phyloP scores from a whole-genome alignment of 2,329 filamentous ascomycete species.

The Epichloe scottii region DNA sequence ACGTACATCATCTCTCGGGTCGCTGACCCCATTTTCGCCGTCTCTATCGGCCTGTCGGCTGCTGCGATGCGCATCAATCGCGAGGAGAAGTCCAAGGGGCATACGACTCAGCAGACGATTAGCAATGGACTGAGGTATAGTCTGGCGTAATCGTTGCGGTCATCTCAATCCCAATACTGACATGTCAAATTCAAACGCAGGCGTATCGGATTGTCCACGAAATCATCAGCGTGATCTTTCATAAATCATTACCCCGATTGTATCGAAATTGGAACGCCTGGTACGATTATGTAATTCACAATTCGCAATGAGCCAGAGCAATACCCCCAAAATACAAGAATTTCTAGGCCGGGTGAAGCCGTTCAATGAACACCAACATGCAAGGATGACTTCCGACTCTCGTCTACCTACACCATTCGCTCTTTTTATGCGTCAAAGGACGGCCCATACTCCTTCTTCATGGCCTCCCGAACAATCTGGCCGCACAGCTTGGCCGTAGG shows the following conservation, averaged over 20 bases:
- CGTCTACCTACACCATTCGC: too few relatives aligned
- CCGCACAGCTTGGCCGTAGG: conserved; percentile 59
- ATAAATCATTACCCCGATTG: neutral
- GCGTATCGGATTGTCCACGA: conserved; percentile 17
- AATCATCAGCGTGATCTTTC: conserved; percentile 4
- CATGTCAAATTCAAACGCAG: conserved; percentile 10
- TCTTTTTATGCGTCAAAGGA: conserved; percentile 24
- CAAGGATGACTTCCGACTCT: neutral
- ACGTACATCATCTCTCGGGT: conserved; percentile 48
- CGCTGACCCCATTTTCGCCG: conserved; percentile 45
- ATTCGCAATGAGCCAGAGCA: neutral
- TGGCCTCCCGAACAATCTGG: conserved; percentile 55
- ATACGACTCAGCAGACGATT: conserved; percentile 36
- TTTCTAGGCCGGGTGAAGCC: too few relatives aligned
- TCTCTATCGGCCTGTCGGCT: conserved; percentile 43
- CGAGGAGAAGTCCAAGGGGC: conserved; percentile 46
- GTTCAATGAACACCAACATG: too few relatives aligned
- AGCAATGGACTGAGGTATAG: conserved; percentile 31
- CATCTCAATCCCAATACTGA: neutral
- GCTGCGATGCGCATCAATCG: conserved; percentile 46
- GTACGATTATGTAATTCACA: neutral
- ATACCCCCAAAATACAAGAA: too few relatives aligned
- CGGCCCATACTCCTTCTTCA: conserved; percentile 55
- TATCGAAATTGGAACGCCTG: neutral
- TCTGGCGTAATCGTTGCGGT: neutral